These are phyloP conservation scores for Globisporangium middletonii DNA, from an alignment of 352 stramenopile genomes.

Conservation along the genomic window DNA sequence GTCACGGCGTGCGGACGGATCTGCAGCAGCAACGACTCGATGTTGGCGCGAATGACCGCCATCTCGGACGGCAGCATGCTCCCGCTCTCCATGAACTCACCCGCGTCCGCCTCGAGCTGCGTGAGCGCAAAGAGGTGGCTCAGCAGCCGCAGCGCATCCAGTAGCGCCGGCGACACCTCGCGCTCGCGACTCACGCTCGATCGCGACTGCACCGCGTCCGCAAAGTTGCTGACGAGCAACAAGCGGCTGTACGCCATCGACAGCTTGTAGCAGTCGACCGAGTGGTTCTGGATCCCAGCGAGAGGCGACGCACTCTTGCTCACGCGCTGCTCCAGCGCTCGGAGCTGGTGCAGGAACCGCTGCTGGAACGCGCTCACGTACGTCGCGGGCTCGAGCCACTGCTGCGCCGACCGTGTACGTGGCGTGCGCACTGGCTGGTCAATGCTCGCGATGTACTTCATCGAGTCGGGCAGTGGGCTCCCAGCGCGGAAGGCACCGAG, in stretches of 20 bases:
- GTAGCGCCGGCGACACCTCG: constrained; percentile 16
- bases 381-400: constrained; percentile 31
- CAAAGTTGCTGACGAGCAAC: constrained; percentile 46
- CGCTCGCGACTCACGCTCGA: constrained; percentile 23
- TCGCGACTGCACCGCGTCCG: constrained; percentile 21
- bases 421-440: constrained; percentile 22
- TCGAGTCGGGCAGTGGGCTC: constrained; percentile 20
- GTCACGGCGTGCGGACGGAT: constrained; percentile 65
- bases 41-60: constrained; percentile 34
- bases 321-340: constrained; percentile 32
- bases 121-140: constrained; percentile 72
- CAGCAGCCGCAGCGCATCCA: constrained; percentile 46
- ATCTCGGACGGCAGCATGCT: constrained; percentile 42
- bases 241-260: constrained; percentile 53
- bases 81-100: constrained; percentile 64
- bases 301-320: constrained; percentile 18
- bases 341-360: constrained; percentile 46
- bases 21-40: constrained; percentile 41
- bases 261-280: constrained; percentile 53
- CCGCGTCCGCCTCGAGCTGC: constrained; percentile 51
- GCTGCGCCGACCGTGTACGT: constrained; percentile 14
- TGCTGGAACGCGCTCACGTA: constrained; percentile 47
- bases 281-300: constrained; percentile 51
- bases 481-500: constrained; percentile 28
- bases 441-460: constrained; percentile 46